Base-by-base conservation (phyloP, 2,329 filamentous ascomycete genomes). In the Aspergillus sojae region DNA sequence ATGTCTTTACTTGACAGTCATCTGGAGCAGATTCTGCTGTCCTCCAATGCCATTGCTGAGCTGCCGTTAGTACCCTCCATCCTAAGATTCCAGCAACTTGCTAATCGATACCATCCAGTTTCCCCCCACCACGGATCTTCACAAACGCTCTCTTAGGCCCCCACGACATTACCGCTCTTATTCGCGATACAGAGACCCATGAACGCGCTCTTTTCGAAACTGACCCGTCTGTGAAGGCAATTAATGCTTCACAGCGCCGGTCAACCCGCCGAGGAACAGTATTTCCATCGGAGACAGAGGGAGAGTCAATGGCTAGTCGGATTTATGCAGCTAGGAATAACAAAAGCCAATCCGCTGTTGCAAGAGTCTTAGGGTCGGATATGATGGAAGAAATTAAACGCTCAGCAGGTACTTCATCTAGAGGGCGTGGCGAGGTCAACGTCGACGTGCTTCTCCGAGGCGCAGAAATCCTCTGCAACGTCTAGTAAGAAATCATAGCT, bases 201-300 rank as follows among this genome's bases (percentile, higher is more conserved):
- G 95, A 99, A 78, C 91, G 94, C 72, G 94, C 94, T 7, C 88
- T 99, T 21, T 99, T 98, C 82, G 96, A 94, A 43, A 89, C 97
- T 0, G 93, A 94, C 1, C 88, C 91, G 0, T 87, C 91, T 0
- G 84, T 81, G 5, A 83, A 84, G 4, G 46, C 81, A 72, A 57
- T 78, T 73, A 66, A 82, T 74, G 77, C 83, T 61, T 82, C 76
- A 66, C 85, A 71, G 71, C 80, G 71, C 75, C 83, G 69, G 72
- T 77, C 72, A 63, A 80, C 75, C 53, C 77, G 85, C 58, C 77
- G 81, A 68, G 83, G 81, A 63, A 86, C 83, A 36, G 83, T 77
- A 68, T 84, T 80, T 77, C 81, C 73, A 74, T 77, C 71, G 11
- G 77, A 79, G 55, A 45, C 60, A 65, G 76, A 70, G 55, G 68